These are phyloP conservation scores for Penicillium canescens DNA, from an alignment of 495 filamentous ascomycete species.

Conservation along the genomic window DNA sequence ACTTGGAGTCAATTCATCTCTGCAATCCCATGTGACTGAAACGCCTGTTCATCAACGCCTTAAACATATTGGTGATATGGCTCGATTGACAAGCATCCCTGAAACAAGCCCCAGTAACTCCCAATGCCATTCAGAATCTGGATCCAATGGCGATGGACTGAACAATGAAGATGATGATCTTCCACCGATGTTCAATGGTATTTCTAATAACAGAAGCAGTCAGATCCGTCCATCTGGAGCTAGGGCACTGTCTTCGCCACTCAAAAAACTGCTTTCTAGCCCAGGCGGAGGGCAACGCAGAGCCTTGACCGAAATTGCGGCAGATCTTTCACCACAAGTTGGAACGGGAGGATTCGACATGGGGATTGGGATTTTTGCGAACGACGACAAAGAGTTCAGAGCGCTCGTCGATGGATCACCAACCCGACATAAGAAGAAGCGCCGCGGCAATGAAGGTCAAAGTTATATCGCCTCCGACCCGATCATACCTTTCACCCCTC, in stretches of 20 bases:
- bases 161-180: conserved; percentile 47
- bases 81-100: conserved; percentile 37
- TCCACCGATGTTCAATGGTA: conserved; percentile 32
- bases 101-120: conserved; percentile 42
- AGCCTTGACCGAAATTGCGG: conserved; percentile 47
- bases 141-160: conserved; percentile 26
- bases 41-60: conserved; percentile 37
- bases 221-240: conserved; percentile 24
- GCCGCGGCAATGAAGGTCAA: conserved; percentile 38
- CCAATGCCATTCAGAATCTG: conserved; percentile 27
- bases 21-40: conserved; percentile 43
- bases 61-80: conserved; percentile 26
- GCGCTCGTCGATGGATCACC: conserved; percentile 37
- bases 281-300: conserved; percentile 45
- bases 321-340: conserved; percentile 42
- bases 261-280: conserved; percentile 40
- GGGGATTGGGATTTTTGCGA: conserved; percentile 41
- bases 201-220: conserved; percentile 14
- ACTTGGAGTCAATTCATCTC: conserved; percentile 32
- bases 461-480: conserved; percentile 34
- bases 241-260: conserved; percentile 31
- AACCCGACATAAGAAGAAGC: conserved; percentile 38
- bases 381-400: conserved; percentile 46
- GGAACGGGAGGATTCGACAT: conserved; percentile 36
- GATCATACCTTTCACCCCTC: conserved; percentile 33